Base-by-base conservation (phyloP, 169 alveolate genomes). In the Miamiensis avidus region DNA sequence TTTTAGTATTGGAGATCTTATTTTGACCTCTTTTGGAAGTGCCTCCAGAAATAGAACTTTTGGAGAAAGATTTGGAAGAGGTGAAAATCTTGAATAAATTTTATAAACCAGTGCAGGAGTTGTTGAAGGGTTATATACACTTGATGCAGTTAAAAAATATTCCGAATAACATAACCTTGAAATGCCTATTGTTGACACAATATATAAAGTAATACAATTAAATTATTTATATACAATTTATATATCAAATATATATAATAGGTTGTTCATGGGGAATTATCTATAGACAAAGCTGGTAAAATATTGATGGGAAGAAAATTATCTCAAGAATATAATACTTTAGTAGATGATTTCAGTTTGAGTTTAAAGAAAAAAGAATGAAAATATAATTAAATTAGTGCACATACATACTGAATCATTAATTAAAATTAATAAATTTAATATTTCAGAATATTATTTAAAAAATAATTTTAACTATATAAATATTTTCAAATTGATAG, bases 41-140 rank as follows among this genome's bases (percentile, higher is more conserved):
- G 69, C 74, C 6, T 78, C 86, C 1, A 78, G 89, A 49, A 85
- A 85, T 85, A 85, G 89, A 85, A 49, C 89, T 26, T 85, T 81
- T 85, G 89, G 89, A 29, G 73, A 69, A 27, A 85, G 76, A 79
- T 34, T 85, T 69, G 89, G 89, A 33, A 72, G 78, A 64, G 89
- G 89, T n/a, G 76, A 73, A 65, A 78, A 74, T 29, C 32, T 85
- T 0, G 83, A 78, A 78, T 76, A 85, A 25, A 85, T 85, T 1
- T 75, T 85, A 29, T 77, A 78, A 49, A 83, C 76, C 29, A 72
- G 82, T n/a, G 34, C 78, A 73, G 89, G 89, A 73, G 89, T 85
- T 29, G 89, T 85, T 15, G 89, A 85, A 78, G 89, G 89, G 28
- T 74, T 73, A 31, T 85, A 84, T 4, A 85, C 89, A 1, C 74